A percentile compares a stretch with the other conserved stretches of the same genome.
Conservation (phyloP, 1,284 basidiomycete species). For the Ceratobasidium sp. region DNA sequence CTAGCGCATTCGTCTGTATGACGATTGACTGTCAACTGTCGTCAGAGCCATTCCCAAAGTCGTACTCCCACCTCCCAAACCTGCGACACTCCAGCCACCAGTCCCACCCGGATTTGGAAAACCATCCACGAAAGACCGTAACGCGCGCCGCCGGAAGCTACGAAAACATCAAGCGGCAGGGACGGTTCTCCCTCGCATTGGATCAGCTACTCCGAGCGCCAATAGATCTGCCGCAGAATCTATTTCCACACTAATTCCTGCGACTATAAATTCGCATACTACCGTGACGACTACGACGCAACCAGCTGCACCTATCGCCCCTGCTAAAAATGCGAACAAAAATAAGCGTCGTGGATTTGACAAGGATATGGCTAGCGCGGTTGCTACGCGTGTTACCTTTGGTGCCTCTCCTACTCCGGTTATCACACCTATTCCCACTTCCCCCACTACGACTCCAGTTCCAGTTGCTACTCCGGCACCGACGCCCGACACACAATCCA, state of each 20-base stretch:
- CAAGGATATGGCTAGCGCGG: slow-evolving; percentile 59
- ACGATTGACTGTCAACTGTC: background rate
- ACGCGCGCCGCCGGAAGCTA: slow-evolving; percentile 72
- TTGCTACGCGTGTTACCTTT: slow-evolving; percentile 74
- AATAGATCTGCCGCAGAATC: slow-evolving; percentile 29
- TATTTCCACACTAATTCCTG: slow-evolving; percentile 45
- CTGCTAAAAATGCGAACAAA: slow-evolving; percentile 44
- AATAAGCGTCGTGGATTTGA: slow-evolving; percentile 45
- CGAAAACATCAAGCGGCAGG: slow-evolving; percentile 56
- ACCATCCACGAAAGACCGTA: slow-evolving; percentile 73
- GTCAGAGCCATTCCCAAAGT: background rate
- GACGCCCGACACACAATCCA: background rate
- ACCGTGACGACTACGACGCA: background rate
- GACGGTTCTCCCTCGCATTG: background rate
- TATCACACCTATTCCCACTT: slow-evolving; percentile 6
- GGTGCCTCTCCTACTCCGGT: slow-evolving; percentile 36
- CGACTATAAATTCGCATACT: slow-evolving; percentile 9
- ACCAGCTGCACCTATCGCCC: slow-evolving; percentile 26
- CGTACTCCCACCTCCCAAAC: background rate
- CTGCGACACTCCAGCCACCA: slow-evolving; percentile 37
- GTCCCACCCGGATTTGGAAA: slow-evolving; percentile 77
- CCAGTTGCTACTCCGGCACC: slow-evolving; percentile 45
- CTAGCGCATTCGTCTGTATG: slow-evolving; percentile 31
- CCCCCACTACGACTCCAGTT: slow-evolving; percentile 38
- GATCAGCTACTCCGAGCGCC: background rate